phyloP scores from a whole-genome alignment of 345 rosid genomes.

The Litchi chinensis region DNA sequence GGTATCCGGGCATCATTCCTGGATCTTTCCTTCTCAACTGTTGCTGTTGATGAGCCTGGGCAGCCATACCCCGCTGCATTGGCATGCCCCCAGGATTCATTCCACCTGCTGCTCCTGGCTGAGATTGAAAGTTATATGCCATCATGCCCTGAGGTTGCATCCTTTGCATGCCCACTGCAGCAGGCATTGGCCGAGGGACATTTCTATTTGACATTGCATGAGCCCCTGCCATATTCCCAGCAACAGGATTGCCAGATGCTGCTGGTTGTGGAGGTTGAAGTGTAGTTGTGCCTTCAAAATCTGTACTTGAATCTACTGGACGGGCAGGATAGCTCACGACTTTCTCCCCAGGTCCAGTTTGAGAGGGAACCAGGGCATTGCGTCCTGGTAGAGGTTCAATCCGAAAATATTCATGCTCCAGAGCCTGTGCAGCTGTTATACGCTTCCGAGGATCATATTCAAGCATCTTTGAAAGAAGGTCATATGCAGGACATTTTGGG shows the following conservation, averaged over 20 bases:
- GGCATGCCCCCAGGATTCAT: constrained; percentile 80
- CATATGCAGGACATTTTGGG: constrained; percentile 66
- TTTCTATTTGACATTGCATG: constrained; percentile 67
- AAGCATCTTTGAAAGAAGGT: constrained; percentile 89
- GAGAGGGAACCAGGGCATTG: constrained; percentile 79
- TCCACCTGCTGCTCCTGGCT: constrained; percentile 65
- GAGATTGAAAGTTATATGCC: constrained; percentile 63
- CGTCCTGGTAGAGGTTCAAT: constrained; percentile 85
- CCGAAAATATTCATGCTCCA: constrained; percentile 90
- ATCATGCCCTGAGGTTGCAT: constrained; percentile 78
- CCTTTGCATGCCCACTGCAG: constrained; percentile 69
- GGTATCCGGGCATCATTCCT: constrained; percentile 77
- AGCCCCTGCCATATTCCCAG: constrained; percentile 58
- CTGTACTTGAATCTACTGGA: constrained; percentile 85
- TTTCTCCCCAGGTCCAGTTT: constrained; percentile 86
- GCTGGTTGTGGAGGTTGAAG: constrained; percentile 83
- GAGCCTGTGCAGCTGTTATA: constrained; percentile 94
- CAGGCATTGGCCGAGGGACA: constrained; percentile 67
- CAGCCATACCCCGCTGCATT: constrained; percentile 69
- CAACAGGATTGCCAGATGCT: constrained; percentile 62
- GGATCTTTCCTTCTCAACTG: constrained; percentile 88
- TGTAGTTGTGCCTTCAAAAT: constrained; percentile 92
- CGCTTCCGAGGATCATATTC: constrained; percentile 93
- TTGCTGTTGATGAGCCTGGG: constrained; percentile 72
- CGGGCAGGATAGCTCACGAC: constrained; percentile 81